These are phyloP conservation scores for Alternaria sp. DNA, from an alignment of 2,329 filamentous ascomycete genomes.

Conservation along the genomic window DNA sequence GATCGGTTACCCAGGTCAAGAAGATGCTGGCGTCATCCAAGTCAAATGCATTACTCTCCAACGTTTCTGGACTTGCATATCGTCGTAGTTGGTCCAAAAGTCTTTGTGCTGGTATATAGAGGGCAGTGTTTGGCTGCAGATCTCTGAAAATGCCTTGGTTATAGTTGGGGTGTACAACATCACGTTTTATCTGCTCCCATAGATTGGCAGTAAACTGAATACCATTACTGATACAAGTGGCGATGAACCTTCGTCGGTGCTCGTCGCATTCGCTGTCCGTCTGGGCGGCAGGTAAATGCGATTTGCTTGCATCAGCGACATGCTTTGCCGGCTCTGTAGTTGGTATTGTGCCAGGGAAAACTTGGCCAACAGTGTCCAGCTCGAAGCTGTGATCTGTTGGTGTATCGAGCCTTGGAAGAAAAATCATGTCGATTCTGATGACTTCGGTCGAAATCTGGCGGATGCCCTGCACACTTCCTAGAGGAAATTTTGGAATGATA, in stretches of 20 bases:
- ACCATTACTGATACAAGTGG: conserved; percentile 18
- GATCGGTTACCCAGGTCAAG: conserved; percentile 24
- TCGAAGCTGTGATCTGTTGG: not conserved
- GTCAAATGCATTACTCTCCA: not conserved
- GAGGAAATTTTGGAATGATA: conserved; percentile 10
- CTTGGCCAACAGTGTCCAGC: not conserved
- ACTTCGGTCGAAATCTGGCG: conserved; percentile 11
- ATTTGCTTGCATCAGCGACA: not conserved
- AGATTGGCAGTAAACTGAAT: conserved; percentile 12
- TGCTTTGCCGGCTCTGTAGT: not conserved
- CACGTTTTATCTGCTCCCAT: conserved; percentile 18
- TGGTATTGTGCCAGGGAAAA: not conserved
- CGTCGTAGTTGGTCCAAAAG: conserved; percentile 9
- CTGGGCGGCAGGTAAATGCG: not conserved
- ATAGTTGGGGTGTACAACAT: conserved; percentile 20
- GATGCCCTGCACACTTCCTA: conserved; percentile 6
- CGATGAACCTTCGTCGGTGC: conserved; percentile 17
- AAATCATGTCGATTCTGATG: conserved; percentile 18
- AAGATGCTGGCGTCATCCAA: conserved; percentile 19
- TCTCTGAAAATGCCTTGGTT: conserved; percentile 12
- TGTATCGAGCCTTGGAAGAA: conserved; percentile 3
- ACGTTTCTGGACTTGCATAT: not conserved
- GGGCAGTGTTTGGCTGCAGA: conserved; percentile 4
- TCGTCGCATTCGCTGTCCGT: conserved; percentile 5
- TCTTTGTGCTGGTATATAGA: conserved; percentile 5